phyloP scores from a whole-genome alignment of 2,329 filamentous ascomycete genomes.

The Fusarium irregulare region DNA sequence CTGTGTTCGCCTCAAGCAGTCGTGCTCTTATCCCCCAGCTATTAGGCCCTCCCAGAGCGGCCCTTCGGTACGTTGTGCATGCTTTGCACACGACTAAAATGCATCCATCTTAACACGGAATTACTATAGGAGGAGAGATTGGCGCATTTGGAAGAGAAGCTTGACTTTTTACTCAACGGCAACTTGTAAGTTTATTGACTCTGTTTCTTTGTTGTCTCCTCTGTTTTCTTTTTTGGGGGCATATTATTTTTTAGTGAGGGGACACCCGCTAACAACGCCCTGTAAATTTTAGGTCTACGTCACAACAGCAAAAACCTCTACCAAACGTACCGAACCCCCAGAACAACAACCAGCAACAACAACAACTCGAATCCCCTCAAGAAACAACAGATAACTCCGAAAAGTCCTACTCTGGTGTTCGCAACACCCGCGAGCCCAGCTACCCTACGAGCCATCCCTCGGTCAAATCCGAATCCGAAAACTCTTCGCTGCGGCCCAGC shows the following conservation, averaged over 20 bases:
- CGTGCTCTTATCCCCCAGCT: constrained; percentile 58
- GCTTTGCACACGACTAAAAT: constrained; percentile 3
- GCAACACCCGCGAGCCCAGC: constrained; percentile 42
- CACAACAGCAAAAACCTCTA: constrained; percentile 17
- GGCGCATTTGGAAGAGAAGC: constrained; percentile 63
- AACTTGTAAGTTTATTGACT: constrained; percentile 45
- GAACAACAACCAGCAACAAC: constrained; percentile 13
- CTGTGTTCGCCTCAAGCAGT: constrained; percentile 60
- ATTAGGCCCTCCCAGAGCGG: constrained; percentile 54
- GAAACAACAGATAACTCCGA: constrained; percentile 50
- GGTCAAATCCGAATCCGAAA: constrained; percentile 45
- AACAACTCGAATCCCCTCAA: constrained; percentile 45
- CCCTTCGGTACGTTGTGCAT: constrained; percentile 55
- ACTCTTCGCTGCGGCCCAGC: constrained; percentile 46
- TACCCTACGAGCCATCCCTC: constrained; percentile 41
- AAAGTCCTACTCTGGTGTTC: constrained; percentile 50
- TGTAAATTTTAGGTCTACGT: constrained; percentile 43
- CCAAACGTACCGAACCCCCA: constrained; percentile 20
- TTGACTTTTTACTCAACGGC: constrained; percentile 61
- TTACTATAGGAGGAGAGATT: constrained; percentile 59
- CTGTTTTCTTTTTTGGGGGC: constrained; percentile 25
- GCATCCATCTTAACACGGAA: constrained; percentile 31
- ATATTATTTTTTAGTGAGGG: constrained; percentile 29
- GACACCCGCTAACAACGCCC: neutral
- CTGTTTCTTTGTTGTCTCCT: constrained; percentile 5